Percentiles rank a stretch among this genome's conserved stretches.
Evolutionary conservation across 2,329 filamentous ascomycete species (phyloP).

Genomic region (Ophiostoma himal-ulmi): DNA sequence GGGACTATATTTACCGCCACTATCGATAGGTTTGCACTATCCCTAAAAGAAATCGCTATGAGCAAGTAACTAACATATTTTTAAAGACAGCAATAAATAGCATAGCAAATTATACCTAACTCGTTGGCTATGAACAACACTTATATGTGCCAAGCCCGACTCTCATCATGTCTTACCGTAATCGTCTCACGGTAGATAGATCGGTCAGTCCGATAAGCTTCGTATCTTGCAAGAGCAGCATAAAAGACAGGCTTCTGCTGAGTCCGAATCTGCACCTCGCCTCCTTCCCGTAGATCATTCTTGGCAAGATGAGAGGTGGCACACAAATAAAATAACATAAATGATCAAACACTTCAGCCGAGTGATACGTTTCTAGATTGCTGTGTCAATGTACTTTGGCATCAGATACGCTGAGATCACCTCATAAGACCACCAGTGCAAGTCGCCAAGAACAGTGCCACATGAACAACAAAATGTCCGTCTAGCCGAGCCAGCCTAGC

Average conservation of each 20-base stretch:
- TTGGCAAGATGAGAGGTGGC: neutral
- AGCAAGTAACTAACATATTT: neutral
- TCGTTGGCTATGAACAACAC: neutral
- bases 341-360: neutral
- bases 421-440: neutral
- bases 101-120: neutral
- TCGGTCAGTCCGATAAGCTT: neutral
- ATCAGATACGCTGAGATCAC: neutral
- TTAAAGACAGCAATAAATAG: neutral
- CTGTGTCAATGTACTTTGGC: neutral
- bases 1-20: neutral
- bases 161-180: neutral
- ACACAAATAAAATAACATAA: neutral
- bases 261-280: neutral
- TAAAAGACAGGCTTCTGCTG: neutral
- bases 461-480: neutral
- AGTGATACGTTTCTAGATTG: neutral
- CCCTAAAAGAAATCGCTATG: neutral
- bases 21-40: neutral
- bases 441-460: constrained; percentile 1
- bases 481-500: neutral
- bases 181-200: neutral
- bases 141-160: neutral
- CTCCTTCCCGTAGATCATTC: neutral
- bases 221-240: neutral